Percentiles rank a stretch among this genome's conserved stretches.
phyloP scores from a whole-genome alignment of 202 grass and related monocot genomes.

The Hordeum pubiflorum region DNA sequence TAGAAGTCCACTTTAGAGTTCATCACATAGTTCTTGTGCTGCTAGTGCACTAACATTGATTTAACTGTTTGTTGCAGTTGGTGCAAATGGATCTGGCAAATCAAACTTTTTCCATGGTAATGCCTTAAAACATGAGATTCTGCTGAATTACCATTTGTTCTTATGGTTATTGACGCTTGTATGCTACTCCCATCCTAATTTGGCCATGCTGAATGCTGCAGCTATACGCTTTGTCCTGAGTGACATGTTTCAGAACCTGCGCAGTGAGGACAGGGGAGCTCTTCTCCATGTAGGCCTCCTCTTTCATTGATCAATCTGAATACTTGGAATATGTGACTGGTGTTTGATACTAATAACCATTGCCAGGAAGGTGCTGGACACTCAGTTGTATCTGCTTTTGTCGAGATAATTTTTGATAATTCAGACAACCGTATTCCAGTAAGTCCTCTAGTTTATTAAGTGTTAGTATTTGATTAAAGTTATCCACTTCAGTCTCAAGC shows the following conservation, averaged over 20 bases:
- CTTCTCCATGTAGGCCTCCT: slow-evolving; percentile 83
- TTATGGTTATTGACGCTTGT: not conserved
- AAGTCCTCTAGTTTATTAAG: slow-evolving; percentile 32
- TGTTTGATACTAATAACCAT: slow-evolving; percentile 36
- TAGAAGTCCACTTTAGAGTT: not conserved
- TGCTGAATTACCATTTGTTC: slow-evolving; percentile 17
- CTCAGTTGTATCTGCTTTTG: slow-evolving; percentile 97
- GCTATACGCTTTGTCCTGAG: slow-evolving; percentile 98
- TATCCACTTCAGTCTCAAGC: slow-evolving; percentile 5
- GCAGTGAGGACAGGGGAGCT: slow-evolving; percentile 77
- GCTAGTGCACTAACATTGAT: slow-evolving; percentile 12
- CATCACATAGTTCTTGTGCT: not conserved
- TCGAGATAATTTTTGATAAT: slow-evolving; percentile 98
- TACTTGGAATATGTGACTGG: slow-evolving; percentile 12
- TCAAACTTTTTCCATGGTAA: slow-evolving; percentile 99
- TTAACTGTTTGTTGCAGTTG: slow-evolving; percentile 56
- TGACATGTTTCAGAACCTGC: slow-evolving; percentile 88
- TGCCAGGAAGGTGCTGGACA: slow-evolving; percentile 93
- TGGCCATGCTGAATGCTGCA: slow-evolving; percentile 23
- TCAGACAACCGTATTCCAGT: slow-evolving; percentile 93
- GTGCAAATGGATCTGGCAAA: slow-evolving; percentile 96
- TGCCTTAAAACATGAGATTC: not conserved
- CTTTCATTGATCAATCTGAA: slow-evolving; percentile 14
- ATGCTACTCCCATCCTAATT: not conserved
- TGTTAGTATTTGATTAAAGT: not conserved